Evolutionary conservation across 768 basidiomycete genomes (phyloP), one percentile per base, ranked within the genome.

Genomic region (Pilatotrama ljubarskyi): DNA sequence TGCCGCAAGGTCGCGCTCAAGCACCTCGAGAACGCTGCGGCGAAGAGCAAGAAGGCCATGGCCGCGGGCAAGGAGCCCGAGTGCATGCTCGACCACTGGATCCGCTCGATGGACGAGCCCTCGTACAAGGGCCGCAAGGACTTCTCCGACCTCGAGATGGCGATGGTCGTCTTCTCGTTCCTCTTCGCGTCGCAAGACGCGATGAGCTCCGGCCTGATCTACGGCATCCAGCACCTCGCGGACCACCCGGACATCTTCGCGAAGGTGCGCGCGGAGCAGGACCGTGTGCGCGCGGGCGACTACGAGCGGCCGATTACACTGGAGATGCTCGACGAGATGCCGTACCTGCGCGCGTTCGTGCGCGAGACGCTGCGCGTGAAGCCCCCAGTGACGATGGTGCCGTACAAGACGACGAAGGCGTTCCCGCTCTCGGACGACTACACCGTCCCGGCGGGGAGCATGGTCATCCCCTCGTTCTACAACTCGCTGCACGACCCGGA

Each of bases 331-430:
- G 95, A 97, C 55, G 77, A 93, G 62, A 97, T 97, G 95, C 82
- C 88, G 18, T 99, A 98, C 72, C 81, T 97, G 38, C 84, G 85
- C 67, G 96, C 97, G 2, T 86, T 93, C 61, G 90, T 98, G 62
- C 96, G 94, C 76, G 97, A 98, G 78, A 91, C 90, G 65, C 78
- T 98, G 72, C 84, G 97, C 35, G 76, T 93, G 53, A 89, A 90
- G 73, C 96, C 97, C 40, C 95, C 97, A 4, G 97, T 98, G 29
- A 90, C 92, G 29, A 98, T 98, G 96, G 96, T 99, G 26, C 97
- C 97, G n/a, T 99, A 99, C 80, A 84, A 82, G 69, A 80, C 92
- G 15, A 89, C 82, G 51, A 93, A 90, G 75, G 74, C 93, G 2
- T 98, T 99, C 87, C 95, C 94, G 26, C 93, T 99, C 74, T 79